Conservation (phyloP, 2,329 filamentous ascomycete genomes). For the Botrytis medusae region DNA sequence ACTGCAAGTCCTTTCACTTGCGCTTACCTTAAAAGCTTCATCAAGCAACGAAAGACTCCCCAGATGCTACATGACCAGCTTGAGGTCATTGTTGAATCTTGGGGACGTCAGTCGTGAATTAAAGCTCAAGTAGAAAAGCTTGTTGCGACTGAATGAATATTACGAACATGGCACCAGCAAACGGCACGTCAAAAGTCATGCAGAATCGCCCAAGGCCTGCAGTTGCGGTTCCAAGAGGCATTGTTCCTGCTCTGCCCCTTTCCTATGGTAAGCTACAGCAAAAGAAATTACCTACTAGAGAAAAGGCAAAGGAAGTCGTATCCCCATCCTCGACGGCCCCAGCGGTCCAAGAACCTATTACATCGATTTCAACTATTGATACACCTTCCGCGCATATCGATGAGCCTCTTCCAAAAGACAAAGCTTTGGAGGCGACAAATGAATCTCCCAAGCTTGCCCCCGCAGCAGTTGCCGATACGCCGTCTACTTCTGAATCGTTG, state of each 20-base stretch:
- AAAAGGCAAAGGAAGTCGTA: constrained; percentile 31
- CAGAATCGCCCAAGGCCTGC: constrained; percentile 36
- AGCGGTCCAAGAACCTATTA: constrained; percentile 23
- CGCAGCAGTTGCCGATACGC: background rate
- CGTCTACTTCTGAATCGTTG: background rate
- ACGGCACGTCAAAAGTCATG: constrained; percentile 35
- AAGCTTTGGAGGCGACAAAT: constrained; percentile 22
- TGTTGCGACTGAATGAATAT: constrained; percentile 17
- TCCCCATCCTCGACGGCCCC: constrained; percentile 20
- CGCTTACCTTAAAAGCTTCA: constrained; percentile 10
- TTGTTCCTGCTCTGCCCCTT: constrained; percentile 40
- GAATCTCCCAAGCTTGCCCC: constrained; percentile 18
- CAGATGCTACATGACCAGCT: constrained; percentile 23
- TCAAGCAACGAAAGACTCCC: constrained; percentile 20
- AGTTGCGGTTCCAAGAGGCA: constrained; percentile 31
- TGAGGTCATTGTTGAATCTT: constrained; percentile 41
- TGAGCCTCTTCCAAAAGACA: constrained; percentile 27
- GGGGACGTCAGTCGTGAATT: constrained; percentile 39
- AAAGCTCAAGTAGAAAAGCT: constrained; percentile 20
- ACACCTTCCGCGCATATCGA: constrained; percentile 17
- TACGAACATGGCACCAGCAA: constrained; percentile 35
- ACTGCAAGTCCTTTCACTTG: constrained; percentile 22
- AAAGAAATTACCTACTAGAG: constrained; percentile 32
- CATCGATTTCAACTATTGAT: constrained; percentile 21
- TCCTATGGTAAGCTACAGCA: constrained; percentile 39